These are phyloP conservation scores for Torulaspora quercuum DNA, from an alignment of 805 yeast species.

Conservation along the genomic window DNA sequence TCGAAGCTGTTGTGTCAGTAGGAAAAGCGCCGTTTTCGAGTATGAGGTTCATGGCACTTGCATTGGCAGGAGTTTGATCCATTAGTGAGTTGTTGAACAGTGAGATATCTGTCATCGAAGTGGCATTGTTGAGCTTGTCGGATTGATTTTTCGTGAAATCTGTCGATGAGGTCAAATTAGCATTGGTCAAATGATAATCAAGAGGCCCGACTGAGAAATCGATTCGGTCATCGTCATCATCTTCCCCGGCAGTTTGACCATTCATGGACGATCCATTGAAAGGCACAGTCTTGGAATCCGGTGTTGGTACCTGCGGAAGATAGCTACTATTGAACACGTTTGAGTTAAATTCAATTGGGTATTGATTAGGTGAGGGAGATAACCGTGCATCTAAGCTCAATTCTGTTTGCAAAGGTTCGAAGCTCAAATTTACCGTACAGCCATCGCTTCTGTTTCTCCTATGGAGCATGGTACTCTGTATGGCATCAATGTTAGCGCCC, in stretches of 20 bases:
- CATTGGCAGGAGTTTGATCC: conserved; percentile 13
- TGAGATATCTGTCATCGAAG: conserved; percentile 17
- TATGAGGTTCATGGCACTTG: conserved; percentile 1
- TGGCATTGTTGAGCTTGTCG: not conserved
- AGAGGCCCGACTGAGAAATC: conserved; percentile 11
- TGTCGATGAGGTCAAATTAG: conserved; percentile 1
- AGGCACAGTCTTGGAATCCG: no score
- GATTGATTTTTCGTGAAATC: not conserved
- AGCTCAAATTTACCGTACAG: conserved; percentile 8
- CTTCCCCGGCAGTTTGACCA: not conserved
- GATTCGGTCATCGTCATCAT: conserved; percentile 1
- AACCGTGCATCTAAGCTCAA: conserved; percentile 9
- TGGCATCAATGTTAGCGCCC: conserved; percentile 11
- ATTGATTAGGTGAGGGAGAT: conserved; percentile 10
- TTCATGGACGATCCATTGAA: no score
- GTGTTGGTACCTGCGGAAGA: not conserved
- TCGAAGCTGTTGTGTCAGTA: not conserved
- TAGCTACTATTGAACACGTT: conserved; percentile 6
- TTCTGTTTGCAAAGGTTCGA: conserved; percentile 10
- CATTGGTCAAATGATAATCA: conserved; percentile 3
- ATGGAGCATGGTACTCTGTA: conserved; percentile 8
- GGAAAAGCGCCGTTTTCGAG: not conserved
- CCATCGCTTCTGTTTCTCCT: conserved; percentile 17
- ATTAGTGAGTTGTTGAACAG: conserved; percentile 17
- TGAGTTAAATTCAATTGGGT: conserved; percentile 12